Base-by-base conservation (phyloP, 1,284 basidiomycete genomes). In the Xanthoconium separans region DNA sequence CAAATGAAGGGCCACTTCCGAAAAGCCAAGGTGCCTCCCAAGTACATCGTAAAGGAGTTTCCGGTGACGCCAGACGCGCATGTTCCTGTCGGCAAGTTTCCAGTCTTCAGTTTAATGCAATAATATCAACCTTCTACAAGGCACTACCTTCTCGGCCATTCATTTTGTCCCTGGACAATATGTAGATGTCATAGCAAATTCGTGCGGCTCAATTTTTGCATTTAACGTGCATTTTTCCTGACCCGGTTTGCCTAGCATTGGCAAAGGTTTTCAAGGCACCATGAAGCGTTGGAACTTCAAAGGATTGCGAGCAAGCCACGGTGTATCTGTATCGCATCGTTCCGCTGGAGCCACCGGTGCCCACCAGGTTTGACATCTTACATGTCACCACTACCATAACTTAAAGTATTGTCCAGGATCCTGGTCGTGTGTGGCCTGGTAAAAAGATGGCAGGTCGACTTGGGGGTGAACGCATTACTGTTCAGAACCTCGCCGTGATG, bases 101-200 rank as follows among this genome's bases (percentile, higher is more conserved):
- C 48, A 30, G n/a, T 16, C n/a, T 42, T 51, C 15, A 20, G 29
- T 18, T 12, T 20, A 45, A 42, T 45, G 15, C 20, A 40, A 40
- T 29, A 44, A 41, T 20, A 44, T 59, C 11, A 2, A 39, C 16
- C 22, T 41, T 60, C 12, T 0, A 44, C 15, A 55, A 93, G 93
- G 96, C 27, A 95, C 95, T 0, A 86, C 84, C 16, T 71, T 99
- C 29, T 95, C 92, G 49, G 94, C 95, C 0, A 81, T 90, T 41
- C 97, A 99, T 74, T 99, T 98, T 68, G 96, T 99, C 15, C 97
- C 97, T 0, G 97, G 97, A 0, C 97, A 99, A 72, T 93, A 83
- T 70, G 93, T 99, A 18, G 97, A 99, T 73, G 93, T 97, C 2
- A 81, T 92, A 56, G 93, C 91, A 12, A 94, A 91, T 61, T 93